These are phyloP conservation scores for Coniferiporia weirii DNA, from an alignment of 1,284 basidiomycete species.

Conservation along the genomic window DNA sequence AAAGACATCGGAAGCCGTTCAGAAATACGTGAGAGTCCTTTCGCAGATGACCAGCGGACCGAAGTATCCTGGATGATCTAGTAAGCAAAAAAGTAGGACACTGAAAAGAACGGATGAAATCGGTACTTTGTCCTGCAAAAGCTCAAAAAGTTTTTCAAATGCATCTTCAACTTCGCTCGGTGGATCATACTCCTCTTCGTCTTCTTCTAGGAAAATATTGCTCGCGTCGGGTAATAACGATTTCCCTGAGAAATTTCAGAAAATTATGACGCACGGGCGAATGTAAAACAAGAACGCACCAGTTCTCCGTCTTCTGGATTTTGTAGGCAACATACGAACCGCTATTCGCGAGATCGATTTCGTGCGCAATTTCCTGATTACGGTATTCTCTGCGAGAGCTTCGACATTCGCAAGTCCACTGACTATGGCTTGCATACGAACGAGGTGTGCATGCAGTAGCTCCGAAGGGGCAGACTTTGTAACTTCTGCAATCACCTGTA, in stretches of 20 bases:
- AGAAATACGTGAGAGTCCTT: conserved; percentile 85
- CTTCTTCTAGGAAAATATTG: conserved; percentile 4
- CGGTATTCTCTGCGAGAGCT: conserved; percentile 47
- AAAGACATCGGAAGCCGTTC: conserved; percentile 76
- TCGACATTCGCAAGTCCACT: conserved; percentile 36
- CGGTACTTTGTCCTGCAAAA: conserved; percentile 78
- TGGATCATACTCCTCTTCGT: conserved; percentile 59
- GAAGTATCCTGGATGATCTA: conserved; percentile 71
- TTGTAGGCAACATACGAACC: conserved; percentile 56
- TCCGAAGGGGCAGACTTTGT: conserved; percentile 60
- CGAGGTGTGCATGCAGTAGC: conserved; percentile 41
- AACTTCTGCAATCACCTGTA: conserved; percentile 74
- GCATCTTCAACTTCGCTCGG: conserved; percentile 77
- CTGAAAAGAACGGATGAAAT: not conserved
- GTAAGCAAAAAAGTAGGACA: not conserved
- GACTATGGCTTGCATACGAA: conserved; percentile 41
- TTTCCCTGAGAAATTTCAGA: conserved; percentile 19
- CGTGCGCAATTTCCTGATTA: conserved; percentile 60
- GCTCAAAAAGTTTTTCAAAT: conserved; percentile 70
- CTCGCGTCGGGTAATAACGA: not conserved
- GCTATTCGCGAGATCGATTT: conserved; percentile 64
- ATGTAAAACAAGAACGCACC: conserved; percentile 36
- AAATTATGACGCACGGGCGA: conserved; percentile 26
- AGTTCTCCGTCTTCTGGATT: conserved; percentile 10
- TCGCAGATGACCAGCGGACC: conserved; percentile 93